Evolutionary conservation across 1,284 basidiomycete species (phyloP), one percentile per base, ranked within the genome.

Genomic region (Tilletia caries): DNA sequence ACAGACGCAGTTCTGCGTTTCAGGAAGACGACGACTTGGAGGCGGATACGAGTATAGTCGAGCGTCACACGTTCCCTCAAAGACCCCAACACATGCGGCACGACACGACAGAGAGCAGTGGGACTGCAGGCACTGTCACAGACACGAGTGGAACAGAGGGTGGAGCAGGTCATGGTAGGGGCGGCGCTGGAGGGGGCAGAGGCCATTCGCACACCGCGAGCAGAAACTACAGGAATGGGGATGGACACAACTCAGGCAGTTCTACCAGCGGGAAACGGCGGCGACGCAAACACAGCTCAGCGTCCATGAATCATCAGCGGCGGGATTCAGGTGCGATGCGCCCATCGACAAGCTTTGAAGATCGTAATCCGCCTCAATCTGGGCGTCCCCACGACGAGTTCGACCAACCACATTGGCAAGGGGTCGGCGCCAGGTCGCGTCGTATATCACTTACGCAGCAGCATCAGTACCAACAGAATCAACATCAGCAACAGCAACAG

Each of bases 91-190:
- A 62, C 32, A 13, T 32, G 6, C 58, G 58, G 2, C 58, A 62
- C 8, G 29, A 62, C 32, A 62, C 58, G 23, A 33, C 29, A 15
- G 58, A 62, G n/a, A 62, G 58, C 58, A 62, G 58, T n/a, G 58
- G 58, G 15, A 62, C 58, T 18, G 58, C 15, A 15, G 58, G 58
- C 13, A 50, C 48, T 8, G 48, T 8, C 12, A 62, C 58, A 37
- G 58, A 62, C 18, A 62, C 58, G 33, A 62, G 58, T n/a, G 58
- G 58, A 12, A 62, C 58, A 10, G 58, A 62, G 33, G 58, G 52
- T 4, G 48, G 23, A 25, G 37, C 37, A 10, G 8, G 15, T 15
- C 10, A 41, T 41, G 37, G 37, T 15, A 41, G 10, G 37, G 33
- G 58, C 58, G 58, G 33, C 12, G 58, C 8, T 34, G 58, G 32